phyloP scores from a whole-genome alignment of 2,329 filamentous ascomycete species.

The Colletotrichum truncatum region DNA sequence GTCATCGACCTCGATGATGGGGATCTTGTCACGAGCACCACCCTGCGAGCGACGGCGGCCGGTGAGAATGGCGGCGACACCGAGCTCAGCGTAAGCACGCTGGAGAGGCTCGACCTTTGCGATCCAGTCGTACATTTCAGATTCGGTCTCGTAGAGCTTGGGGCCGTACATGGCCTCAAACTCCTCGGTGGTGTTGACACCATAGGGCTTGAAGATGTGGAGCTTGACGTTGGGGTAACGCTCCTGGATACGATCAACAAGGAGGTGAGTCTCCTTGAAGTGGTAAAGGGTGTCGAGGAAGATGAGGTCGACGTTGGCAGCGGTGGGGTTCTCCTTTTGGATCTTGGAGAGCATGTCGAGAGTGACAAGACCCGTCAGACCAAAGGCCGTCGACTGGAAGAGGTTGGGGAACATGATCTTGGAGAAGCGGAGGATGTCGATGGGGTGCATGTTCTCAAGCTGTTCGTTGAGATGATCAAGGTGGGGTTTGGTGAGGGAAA shows the following conservation, averaged over 20 bases:
- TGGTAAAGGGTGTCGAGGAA: slow-evolving; percentile 89
- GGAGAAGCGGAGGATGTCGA: slow-evolving; percentile 93
- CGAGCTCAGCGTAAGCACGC: slow-evolving; percentile 86
- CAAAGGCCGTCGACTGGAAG: slow-evolving; percentile 87
- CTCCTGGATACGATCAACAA: slow-evolving; percentile 77
- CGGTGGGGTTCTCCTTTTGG: slow-evolving; percentile 68
- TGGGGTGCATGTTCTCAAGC: slow-evolving; percentile 85
- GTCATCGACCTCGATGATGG: slow-evolving; percentile 89
- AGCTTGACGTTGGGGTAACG: slow-evolving; percentile 83
- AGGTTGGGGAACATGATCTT: slow-evolving; percentile 89
- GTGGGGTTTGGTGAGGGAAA: slow-evolving; percentile 88
- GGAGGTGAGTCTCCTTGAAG: slow-evolving; percentile 78
- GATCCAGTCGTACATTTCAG: slow-evolving; percentile 94
- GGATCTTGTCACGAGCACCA: slow-evolving; percentile 87
- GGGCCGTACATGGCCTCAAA: slow-evolving; percentile 86
- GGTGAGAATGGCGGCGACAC: slow-evolving; percentile 90
- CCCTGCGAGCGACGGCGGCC: slow-evolving; percentile 93
- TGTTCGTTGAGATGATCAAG: slow-evolving; percentile 91
- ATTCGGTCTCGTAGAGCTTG: slow-evolving; percentile 83
- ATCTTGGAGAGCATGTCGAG: slow-evolving; percentile 88
- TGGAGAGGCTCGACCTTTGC: slow-evolving; percentile 98
- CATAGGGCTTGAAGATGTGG: slow-evolving; percentile 90
- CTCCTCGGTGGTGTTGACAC: slow-evolving; percentile 74
- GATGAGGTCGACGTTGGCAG: slow-evolving; percentile 71
- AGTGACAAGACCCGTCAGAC: slow-evolving; percentile 81